Percentiles rank a stretch among this genome's conserved stretches.
These are phyloP conservation scores for Talaromyces wortmannii DNA, from an alignment of 495 filamentous ascomycete genomes.

Conservation along the genomic window DNA sequence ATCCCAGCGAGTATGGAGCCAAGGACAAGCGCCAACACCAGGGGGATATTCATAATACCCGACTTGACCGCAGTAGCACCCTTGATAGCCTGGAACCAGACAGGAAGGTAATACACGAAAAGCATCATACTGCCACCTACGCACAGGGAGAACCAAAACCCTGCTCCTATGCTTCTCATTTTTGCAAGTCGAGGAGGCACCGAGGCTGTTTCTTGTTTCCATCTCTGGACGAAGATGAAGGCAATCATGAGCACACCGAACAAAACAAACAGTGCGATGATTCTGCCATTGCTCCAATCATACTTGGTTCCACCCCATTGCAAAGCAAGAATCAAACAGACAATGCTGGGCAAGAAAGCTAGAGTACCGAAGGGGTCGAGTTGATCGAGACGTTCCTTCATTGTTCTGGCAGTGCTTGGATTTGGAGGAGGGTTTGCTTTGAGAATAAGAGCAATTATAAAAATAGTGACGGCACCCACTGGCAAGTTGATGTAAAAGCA, in stretches of 20 bases:
- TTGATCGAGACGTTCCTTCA: conserved; percentile 12
- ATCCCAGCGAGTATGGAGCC: conserved; percentile 6
- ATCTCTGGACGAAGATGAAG: conserved; percentile 19
- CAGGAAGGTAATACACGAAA: conserved; percentile 22
- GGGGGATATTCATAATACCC: conserved; percentile 24
- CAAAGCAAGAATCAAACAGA: conserved; percentile 32
- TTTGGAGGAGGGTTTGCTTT: conserved; percentile 35
- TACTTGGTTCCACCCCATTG: conserved; percentile 37
- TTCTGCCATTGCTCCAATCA: conserved; percentile 24
- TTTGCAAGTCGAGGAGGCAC: conserved; percentile 24
- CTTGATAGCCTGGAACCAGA: conserved; percentile 31
- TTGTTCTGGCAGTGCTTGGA: conserved; percentile 10
- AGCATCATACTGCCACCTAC: conserved; percentile 10
- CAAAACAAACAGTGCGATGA: conserved; percentile 29
- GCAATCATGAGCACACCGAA: conserved; percentile 14
- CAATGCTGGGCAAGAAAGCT: conserved; percentile 23
- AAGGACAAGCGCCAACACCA: conserved; percentile 5
- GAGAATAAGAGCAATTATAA: conserved; percentile 43
- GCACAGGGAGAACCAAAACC: conserved; percentile 9
- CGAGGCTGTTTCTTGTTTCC: conserved; percentile 13
- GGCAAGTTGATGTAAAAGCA: conserved; percentile 55
- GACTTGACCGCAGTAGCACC: conserved; percentile 15
- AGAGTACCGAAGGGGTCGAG: conserved; percentile 20
- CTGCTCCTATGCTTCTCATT: conserved; percentile 16
- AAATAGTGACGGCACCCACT: conserved; percentile 42